A percentile compares a stretch with the other conserved stretches of the same genome.
These are phyloP conservation scores for Fusarium graminum DNA, from an alignment of 2,329 filamentous ascomycete species.

Conservation along the genomic window DNA sequence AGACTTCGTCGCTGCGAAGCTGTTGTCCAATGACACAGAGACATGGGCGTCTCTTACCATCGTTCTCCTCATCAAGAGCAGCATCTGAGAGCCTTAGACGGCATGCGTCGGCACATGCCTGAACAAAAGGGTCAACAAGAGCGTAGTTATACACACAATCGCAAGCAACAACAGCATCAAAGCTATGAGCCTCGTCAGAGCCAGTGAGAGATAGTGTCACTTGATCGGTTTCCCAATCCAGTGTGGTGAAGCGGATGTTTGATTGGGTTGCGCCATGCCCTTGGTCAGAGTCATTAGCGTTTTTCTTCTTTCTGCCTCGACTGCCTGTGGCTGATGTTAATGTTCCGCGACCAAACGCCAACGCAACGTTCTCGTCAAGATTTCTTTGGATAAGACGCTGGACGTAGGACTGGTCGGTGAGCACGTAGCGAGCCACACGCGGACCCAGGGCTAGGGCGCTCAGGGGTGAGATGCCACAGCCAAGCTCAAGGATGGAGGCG, in stretches of 20 bases:
- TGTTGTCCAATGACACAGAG: slow-evolving; percentile 90
- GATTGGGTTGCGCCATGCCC: slow-evolving; percentile 28
- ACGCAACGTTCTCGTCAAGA: slow-evolving; percentile 70
- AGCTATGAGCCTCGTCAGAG: slow-evolving; percentile 57
- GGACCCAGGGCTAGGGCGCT: slow-evolving; percentile 77
- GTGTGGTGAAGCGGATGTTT: slow-evolving; percentile 67
- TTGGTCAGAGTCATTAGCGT: slow-evolving; percentile 26
- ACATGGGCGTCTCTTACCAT: slow-evolving; percentile 61
- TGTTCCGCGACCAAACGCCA: slow-evolving; percentile 22
- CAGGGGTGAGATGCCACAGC: slow-evolving; percentile 87
- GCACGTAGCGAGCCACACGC: slow-evolving; percentile 73
- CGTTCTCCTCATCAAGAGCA: slow-evolving; percentile 18
- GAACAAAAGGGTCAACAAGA: slow-evolving; percentile 84
- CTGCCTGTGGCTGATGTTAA: slow-evolving; percentile 24
- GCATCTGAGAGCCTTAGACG: slow-evolving; percentile 60
- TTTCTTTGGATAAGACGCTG: slow-evolving; percentile 82
- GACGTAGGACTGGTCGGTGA: slow-evolving; percentile 92
- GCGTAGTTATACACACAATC: slow-evolving; percentile 97
- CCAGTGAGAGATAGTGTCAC: slow-evolving; percentile 61
- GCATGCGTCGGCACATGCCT: slow-evolving; percentile 82
- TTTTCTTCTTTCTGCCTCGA: slow-evolving; percentile 39
- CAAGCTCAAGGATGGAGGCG: slow-evolving; percentile 82
- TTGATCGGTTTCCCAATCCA: slow-evolving; percentile 86
- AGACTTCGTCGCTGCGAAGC: slow-evolving; percentile 85
- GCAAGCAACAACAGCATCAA: slow-evolving; percentile 84